Evolutionary conservation across 441 rosid species (phyloP), one percentile per base, ranked within the genome.

Genomic region (Populus hybrid): DNA sequence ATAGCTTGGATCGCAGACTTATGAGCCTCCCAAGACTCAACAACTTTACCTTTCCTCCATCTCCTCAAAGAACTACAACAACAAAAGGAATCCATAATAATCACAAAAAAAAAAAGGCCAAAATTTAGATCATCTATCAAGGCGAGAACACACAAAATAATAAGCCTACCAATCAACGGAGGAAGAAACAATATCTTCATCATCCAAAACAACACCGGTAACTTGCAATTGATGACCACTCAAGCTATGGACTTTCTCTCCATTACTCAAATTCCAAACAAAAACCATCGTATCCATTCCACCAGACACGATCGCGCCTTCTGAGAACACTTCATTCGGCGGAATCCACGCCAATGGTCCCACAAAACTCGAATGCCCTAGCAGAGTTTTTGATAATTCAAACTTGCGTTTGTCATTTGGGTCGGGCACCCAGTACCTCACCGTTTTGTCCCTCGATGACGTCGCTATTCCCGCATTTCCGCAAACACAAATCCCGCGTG

Each of bases 311-410:
- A 97, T 81, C 78, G 97, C 90, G 1, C 99, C 99, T 79, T 92
- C 94, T 6, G 95, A 94, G 46, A 38, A 87, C 78, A 91, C 91
- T 67, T 86, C 93, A 57, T 87, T 85, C 0, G 92, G 95, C 6
- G 92, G 84, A 86, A 97, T 86, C 97, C 97, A 97, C 3, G 98
- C 94, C 88, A 93, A 80, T 0, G 99, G 99, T 10, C 98, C 99
- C 11, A 94, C 98, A 36, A 97, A 97, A 88, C 99, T 97, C 2
- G 94, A 83, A 81, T 94, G 99, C 32, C 99, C 98, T 82, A 88
- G 63, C 35, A 97, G 79, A 67, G 89, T 88, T 73, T 87, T 94
- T 1, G 90, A 83, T 6, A 86, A 72, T 34, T 85, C 77, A 78
- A 82, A 94, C 77, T 86, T 88, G 24, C 90, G 88, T 84, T 82